These are phyloP conservation scores for Aristolochia californica DNA, from an alignment of 164 flowering plant genomes.

Conservation along the genomic window DNA sequence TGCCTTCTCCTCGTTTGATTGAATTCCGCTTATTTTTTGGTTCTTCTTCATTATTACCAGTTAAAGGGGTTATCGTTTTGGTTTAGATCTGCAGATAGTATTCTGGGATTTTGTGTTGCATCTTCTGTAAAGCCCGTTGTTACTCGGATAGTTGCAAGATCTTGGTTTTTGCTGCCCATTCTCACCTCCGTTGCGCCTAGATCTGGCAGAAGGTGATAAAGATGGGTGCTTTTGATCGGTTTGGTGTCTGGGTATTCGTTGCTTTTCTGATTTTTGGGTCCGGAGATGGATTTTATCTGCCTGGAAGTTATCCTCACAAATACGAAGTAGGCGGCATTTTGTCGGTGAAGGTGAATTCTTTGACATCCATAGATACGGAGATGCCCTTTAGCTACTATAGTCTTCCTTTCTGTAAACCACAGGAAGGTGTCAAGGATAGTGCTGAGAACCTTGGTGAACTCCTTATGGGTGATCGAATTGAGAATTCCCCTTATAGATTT, in stretches of 20 bases:
- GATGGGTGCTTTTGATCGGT: conserved; percentile 27
- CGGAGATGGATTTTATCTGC: conserved; percentile 61
- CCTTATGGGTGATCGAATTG: conserved; percentile 85
- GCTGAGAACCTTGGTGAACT: conserved; percentile 84
- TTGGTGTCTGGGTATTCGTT: conserved; percentile 36
- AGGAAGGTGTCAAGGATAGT: conserved; percentile 64
- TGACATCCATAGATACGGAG: conserved; percentile 75
- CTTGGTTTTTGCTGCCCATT: neutral
- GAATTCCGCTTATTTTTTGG: neutral
- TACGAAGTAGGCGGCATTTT: conserved; percentile 34
- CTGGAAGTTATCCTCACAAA: conserved; percentile 84
- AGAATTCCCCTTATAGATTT: conserved; percentile 68
- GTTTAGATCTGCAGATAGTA: neutral
- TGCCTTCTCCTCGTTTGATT: neutral
- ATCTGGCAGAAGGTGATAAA: conserved; percentile 4
- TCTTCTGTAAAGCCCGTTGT: neutral
- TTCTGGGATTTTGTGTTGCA: neutral
- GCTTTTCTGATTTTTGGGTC: conserved; percentile 26
- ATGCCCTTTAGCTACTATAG: conserved; percentile 73
- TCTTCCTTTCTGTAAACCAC: conserved; percentile 60
- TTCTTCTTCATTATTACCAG: neutral
- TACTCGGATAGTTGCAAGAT: neutral
- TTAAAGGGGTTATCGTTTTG: neutral
- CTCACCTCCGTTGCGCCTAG: neutral
- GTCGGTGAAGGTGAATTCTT: conserved; percentile 64